These are phyloP conservation scores for Leccinum barrowsii DNA, from an alignment of 768 basidiomycete genomes.

Conservation along the genomic window DNA sequence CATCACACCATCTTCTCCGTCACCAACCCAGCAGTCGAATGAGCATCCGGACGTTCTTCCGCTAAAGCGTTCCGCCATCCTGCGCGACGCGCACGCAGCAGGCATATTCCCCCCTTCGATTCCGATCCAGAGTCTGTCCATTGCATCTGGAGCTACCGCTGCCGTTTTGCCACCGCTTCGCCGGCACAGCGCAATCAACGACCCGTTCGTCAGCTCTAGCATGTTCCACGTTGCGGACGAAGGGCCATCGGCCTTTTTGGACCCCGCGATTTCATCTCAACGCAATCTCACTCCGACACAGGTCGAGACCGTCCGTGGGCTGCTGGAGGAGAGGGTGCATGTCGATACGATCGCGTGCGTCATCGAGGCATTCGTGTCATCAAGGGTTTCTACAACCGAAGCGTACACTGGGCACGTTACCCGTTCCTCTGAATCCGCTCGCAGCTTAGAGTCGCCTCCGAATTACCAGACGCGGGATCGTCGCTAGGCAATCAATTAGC, in stretches of 20 bases:
- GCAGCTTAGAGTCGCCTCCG: no score
- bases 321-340: no score
- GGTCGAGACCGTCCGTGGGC: no score
- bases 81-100: constrained; percentile 11
- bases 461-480: no score
- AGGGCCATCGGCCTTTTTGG: neutral
- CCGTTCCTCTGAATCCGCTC: no score
- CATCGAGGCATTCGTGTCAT: no score
- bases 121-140: neutral
- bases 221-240: neutral
- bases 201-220: neutral
- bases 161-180: no score
- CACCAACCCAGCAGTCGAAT: neutral
- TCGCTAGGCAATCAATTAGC: no score
- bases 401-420: no score
- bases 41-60: neutral
- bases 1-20: neutral
- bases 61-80: constrained; percentile 6
- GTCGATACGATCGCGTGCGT: no score
- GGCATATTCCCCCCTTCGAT: neutral
- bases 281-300: neutral
- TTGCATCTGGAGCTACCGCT: no score
- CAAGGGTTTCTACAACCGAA: no score
- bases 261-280: neutral
- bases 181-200: neutral